phyloP scores from a whole-genome alignment of 495 filamentous ascomycete species.

The Trichocladium uniseriatum region DNA sequence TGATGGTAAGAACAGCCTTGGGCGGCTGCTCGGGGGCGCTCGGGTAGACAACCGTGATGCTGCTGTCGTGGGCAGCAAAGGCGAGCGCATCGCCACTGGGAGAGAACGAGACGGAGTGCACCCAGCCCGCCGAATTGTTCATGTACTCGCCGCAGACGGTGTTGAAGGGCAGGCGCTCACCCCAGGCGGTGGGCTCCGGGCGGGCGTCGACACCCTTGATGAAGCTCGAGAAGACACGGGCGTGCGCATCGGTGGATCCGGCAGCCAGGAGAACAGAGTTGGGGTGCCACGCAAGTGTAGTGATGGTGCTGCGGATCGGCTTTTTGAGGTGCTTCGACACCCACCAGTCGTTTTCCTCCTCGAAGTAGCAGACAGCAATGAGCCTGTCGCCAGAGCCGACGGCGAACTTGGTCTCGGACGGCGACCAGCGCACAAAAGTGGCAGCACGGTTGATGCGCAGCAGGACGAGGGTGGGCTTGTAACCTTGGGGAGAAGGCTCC shows the following conservation, averaged over 20 bases:
- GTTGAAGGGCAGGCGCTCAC: conserved; percentile 90
- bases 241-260: conserved; percentile 94
- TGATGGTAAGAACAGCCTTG: conserved; percentile 75
- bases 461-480: conserved; percentile 94
- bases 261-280: conserved; percentile 92
- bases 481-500: conserved; percentile 82
- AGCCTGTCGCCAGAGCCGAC: conserved; percentile 92
- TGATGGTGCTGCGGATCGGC: conserved; percentile 92
- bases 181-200: conserved; percentile 86
- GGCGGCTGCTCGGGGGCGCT: conserved; percentile 87
- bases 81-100: conserved; percentile 86
- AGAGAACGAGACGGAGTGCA: conserved; percentile 84
- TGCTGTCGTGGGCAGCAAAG: conserved; percentile 89
- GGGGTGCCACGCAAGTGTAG: conserved; percentile 89
- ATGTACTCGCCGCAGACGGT: conserved; percentile 94
- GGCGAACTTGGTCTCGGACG: conserved; percentile 92
- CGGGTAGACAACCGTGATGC: conserved; percentile 91
- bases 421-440: conserved; percentile 95
- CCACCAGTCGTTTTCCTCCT: conserved; percentile 99
- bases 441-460: conserved; percentile 95
- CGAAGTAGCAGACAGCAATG: conserved; percentile 98
- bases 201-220: conserved; percentile 88
- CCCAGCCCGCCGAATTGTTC: conserved; percentile 93
- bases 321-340: conserved; percentile 98
- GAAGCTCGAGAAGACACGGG: conserved; percentile 87